Conservation (phyloP, 2,329 filamentous ascomycete species). For the Coniochaeta ligniaria region DNA sequence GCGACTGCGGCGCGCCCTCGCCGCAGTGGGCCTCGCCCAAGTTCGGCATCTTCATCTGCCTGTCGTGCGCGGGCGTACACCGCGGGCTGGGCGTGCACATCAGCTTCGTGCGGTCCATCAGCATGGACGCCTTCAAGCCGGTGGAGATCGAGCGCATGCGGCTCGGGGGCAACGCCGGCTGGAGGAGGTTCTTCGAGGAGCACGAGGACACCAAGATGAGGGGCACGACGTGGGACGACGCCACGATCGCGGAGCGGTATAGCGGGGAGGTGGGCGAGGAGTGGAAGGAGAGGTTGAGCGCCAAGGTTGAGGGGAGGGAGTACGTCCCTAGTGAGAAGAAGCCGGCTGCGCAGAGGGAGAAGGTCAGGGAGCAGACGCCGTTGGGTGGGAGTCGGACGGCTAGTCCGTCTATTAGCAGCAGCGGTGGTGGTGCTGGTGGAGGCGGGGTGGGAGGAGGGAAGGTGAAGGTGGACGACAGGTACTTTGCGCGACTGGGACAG, state of each 20-base stretch:
- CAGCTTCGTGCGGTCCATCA: conserved; percentile 94
- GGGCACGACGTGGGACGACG: conserved; percentile 72
- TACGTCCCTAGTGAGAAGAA: conserved; percentile 70
- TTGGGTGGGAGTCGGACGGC: conserved; percentile 19
- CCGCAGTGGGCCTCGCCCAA: conserved; percentile 98
- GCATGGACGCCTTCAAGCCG: conserved; percentile 97
- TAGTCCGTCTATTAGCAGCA: conserved; percentile 14
- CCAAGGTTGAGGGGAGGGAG: conserved; percentile 80
- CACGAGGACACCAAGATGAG: conserved; percentile 60
- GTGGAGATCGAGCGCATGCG: conserved; percentile 92
- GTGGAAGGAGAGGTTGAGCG: conserved; percentile 83
- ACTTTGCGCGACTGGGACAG: conserved; percentile 78
- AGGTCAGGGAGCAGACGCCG: conserved; percentile 25
- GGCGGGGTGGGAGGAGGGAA: conserved; percentile 22
- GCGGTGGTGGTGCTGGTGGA: not conserved
- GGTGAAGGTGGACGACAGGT: conserved; percentile 71
- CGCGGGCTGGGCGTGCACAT: conserved; percentile 95
- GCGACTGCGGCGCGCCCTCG: conserved; percentile 90
- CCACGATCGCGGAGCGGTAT: conserved; percentile 85
- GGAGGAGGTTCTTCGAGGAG: conserved; percentile 79
- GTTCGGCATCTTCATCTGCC: conserved; percentile 97
- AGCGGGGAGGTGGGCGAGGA: conserved; percentile 86
- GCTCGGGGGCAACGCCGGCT: conserved; percentile 80
- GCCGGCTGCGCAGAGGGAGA: conserved; percentile 15
- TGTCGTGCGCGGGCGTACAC: conserved; percentile 91